These are phyloP conservation scores for Phanerodontia chrysosporium DNA, from an alignment of 768 basidiomycete genomes.

Conservation along the genomic window DNA sequence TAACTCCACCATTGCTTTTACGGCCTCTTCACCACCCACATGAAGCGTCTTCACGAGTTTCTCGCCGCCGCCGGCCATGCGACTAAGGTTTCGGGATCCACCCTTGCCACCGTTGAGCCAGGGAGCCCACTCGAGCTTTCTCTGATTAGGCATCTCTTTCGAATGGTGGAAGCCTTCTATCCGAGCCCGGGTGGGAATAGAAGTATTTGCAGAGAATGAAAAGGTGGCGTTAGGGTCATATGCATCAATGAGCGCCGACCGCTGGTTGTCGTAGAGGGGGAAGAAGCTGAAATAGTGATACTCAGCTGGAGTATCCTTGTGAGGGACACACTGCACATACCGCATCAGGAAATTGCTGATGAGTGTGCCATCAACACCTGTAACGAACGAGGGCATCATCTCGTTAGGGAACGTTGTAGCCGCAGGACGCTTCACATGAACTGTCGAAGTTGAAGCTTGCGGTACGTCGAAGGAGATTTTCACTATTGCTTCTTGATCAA, in stretches of 20 bases:
- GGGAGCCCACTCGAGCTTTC: conserved; percentile 70
- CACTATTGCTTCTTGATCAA: conserved; percentile 78
- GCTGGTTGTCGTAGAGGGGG: conserved; percentile 74
- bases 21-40: conserved; percentile 60
- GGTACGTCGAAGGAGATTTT: conserved; percentile 80
- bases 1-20: conserved; percentile 56
- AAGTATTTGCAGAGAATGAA: conserved; percentile 82
- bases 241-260: conserved; percentile 59
- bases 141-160: conserved; percentile 74
- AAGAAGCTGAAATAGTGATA: conserved; percentile 62
- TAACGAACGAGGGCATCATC: conserved; percentile 70
- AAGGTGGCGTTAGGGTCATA: conserved; percentile 90
- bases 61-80: conserved; percentile 58
- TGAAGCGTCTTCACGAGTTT: conserved; percentile 66
- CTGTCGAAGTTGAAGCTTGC: conserved; percentile 40
- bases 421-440: conserved; percentile 37
- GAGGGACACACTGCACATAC: conserved; percentile 29
- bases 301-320: no score
- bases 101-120: conserved; percentile 56
- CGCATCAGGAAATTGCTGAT: conserved; percentile 77
- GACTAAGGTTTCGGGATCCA: conserved; percentile 75
- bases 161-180: conserved; percentile 63
- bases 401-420: conserved; percentile 75
- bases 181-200: conserved; percentile 74
- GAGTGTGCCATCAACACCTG: conserved; percentile 63